Evolutionary conservation across 495 filamentous ascomycete genomes (phyloP).

Genomic region (Friedmanniomyces endolithicus): DNA sequence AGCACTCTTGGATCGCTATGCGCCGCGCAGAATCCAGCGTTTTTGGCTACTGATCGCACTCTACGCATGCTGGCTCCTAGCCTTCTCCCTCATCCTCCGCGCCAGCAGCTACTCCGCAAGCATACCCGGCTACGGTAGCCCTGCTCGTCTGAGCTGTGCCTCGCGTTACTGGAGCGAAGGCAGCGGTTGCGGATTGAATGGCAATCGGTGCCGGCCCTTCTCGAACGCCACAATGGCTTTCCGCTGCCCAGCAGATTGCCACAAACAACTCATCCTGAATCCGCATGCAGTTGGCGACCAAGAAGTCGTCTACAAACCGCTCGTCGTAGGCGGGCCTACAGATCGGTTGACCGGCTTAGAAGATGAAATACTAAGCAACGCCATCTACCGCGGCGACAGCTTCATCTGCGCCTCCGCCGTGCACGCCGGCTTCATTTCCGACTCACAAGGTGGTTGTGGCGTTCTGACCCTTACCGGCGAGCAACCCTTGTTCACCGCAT

Average conservation of each 20-base stretch:
- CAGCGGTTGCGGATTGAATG: conserved; percentile 36
- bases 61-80: conserved; percentile 29
- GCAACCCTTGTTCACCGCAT: conserved; percentile 24
- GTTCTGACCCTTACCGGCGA: conserved; percentile 30
- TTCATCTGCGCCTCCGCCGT: conserved; percentile 35
- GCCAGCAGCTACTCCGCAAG: conserved; percentile 29
- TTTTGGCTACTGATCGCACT: conserved; percentile 26
- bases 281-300: conserved; percentile 33
- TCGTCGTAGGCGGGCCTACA: conserved; percentile 32
- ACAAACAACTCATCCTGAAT: conserved; percentile 25
- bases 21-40: conserved; percentile 29
- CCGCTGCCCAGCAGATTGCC: conserved; percentile 34
- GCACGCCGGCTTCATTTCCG: conserved; percentile 32
- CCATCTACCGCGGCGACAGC: conserved; percentile 32
- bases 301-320: conserved; percentile 29
- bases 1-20: conserved; percentile 28
- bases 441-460: conserved; percentile 31
- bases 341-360: conserved; percentile 16
- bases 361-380: conserved; percentile 17
- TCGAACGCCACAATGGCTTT: conserved; percentile 29
- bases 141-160: conserved; percentile 39
- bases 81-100: conserved; percentile 29
- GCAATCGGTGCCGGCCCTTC: conserved; percentile 32
- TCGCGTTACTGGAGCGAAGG: conserved; percentile 41
- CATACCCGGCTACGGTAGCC: conserved; percentile 29